Evolutionary conservation across 306 rosid genomes (phyloP), one percentile per base, ranked within the genome.

Genomic region (Cucumis cinereus): DNA sequence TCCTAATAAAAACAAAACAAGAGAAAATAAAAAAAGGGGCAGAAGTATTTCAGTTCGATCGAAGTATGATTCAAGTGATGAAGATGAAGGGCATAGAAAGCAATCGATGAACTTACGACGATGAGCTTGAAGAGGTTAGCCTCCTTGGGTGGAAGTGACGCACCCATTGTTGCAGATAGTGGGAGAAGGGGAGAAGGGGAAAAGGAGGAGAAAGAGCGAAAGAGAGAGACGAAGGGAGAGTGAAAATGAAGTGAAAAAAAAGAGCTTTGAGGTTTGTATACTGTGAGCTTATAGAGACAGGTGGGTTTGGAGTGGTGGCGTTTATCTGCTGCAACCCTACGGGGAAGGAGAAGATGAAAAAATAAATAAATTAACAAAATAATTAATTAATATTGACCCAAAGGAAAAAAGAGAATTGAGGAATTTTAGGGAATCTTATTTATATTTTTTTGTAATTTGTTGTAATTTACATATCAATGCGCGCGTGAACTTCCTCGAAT

Each of bases 101-200:
- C 79, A 86, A 80, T 85, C 87, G 76, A 77, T 15, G 78, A 68
- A 84, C 91, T 93, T 90, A 91, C 98, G 73, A 93, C 98, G 84
- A 93, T 90, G 89, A 91, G 97, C 87, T 93, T 93, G 96, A 93
- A 93, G 87, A 93, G 97, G 86, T 90, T 93, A 78, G 96, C 91
- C 88, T 93, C 98, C 63, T 85, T 93, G 36, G 94, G 83, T 13
- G 97, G 98, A 47, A 93, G 93, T 36, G 97, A 86, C 80, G 94
- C 97, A 58, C 96, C 98, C 98, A 93, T 93, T 85, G 86, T 71
- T 79, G 84, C 78, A 5, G 85, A 53, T 24, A 35, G 66, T 60
- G 8, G n/a, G 55, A 50, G 20, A 16, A 5, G n/a, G 8, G n/a
- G 55, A 50, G 20, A 16, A 5, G n/a, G 19, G n/a, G 55, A 6